phyloP scores from a whole-genome alignment of 768 basidiomycete genomes.

The Lactarius akahatsu region DNA sequence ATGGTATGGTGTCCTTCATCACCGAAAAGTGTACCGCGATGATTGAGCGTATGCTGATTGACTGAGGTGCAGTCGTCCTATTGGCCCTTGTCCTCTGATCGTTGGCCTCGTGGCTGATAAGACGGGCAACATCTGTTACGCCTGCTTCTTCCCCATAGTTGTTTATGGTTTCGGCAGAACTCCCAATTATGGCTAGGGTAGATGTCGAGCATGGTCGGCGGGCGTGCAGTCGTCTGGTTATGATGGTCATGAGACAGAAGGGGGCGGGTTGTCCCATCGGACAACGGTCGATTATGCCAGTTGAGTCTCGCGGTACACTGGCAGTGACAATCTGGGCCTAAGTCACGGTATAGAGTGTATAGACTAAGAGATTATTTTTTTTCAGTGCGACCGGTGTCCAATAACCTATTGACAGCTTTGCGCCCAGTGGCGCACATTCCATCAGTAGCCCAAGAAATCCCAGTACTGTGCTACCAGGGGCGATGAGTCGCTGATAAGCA shows the following conservation, averaged over 20 bases:
- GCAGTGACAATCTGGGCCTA: no score
- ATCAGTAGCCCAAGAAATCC: no score
- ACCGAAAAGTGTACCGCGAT: slow-evolving; percentile 67
- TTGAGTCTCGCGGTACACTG: neutral
- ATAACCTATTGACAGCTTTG: neutral
- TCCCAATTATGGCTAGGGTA: slow-evolving; percentile 72
- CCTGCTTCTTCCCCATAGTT: slow-evolving; percentile 77
- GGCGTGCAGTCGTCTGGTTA: slow-evolving; percentile 41
- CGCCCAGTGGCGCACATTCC: neutral
- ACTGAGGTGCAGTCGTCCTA: slow-evolving; percentile 59
- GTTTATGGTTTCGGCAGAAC: slow-evolving; percentile 72
- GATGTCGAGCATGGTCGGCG: slow-evolving; percentile 61
- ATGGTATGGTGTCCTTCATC: slow-evolving; percentile 89
- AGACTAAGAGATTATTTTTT: neutral
- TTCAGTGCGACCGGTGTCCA: neutral
- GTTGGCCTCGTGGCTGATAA: slow-evolving; percentile 84
- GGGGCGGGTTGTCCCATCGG: neutral
- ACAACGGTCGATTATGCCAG: neutral
- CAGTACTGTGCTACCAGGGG: neutral
- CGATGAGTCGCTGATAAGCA: neutral
- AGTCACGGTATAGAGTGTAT: no score
- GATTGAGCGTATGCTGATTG: neutral
- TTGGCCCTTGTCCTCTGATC: slow-evolving; percentile 79
- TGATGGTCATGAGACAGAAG: neutral
- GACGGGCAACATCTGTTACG: slow-evolving; percentile 89